phyloP scores from a whole-genome alignment of 192 early-diverging fungal species.

The Backusella circina region DNA sequence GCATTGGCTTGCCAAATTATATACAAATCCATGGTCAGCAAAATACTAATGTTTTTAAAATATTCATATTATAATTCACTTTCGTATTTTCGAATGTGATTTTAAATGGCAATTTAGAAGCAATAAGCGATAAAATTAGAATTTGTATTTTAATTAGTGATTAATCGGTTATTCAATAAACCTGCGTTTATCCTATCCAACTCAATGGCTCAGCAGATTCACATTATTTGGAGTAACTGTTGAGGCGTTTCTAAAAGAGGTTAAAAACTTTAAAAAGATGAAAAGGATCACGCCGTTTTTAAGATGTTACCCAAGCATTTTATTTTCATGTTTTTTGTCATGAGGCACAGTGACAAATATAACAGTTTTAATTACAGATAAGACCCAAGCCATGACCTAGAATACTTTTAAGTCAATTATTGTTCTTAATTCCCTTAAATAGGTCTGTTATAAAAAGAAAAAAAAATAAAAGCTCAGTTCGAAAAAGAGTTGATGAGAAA shows the following conservation, averaged over 20 bases:
- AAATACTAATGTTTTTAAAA: not conserved
- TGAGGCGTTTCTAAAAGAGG: not conserved
- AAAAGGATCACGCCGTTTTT: not conserved
- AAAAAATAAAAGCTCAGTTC: not conserved
- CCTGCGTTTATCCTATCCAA: not conserved
- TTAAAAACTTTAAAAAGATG: not conserved
- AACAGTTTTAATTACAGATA: not conserved
- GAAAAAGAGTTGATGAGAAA: not conserved
- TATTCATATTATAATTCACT: not conserved
- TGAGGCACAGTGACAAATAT: not conserved
- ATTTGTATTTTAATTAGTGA: not conserved
- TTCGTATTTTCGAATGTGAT: not conserved
- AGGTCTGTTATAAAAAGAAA: not conserved
- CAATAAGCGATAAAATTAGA: not conserved
- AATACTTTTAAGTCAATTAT: not conserved
- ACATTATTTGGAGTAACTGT: not conserved
- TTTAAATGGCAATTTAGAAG: not conserved
- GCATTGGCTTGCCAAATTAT: not conserved
- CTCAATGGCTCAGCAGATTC: not conserved
- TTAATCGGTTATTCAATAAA: not conserved
- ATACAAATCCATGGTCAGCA: not conserved
- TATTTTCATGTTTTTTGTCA: not conserved
- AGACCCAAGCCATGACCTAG: not conserved
- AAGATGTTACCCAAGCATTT: not conserved
- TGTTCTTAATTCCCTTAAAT: not conserved